These are phyloP conservation scores for Novymonas esmeraldas DNA, from an alignment of 208 protist genomes.

Conservation along the genomic window DNA sequence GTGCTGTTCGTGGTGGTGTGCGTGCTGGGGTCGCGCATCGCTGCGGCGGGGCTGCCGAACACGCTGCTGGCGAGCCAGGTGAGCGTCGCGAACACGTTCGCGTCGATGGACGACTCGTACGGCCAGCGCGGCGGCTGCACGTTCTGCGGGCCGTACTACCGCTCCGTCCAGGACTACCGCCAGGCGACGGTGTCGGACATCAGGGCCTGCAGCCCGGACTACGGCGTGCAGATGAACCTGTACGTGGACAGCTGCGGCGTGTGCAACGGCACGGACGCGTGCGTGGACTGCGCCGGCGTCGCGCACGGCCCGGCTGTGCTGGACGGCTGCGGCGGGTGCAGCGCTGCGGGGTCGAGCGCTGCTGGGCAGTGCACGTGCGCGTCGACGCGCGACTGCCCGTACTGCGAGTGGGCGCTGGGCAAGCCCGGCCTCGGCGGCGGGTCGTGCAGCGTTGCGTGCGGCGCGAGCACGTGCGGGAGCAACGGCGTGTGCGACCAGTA, in stretches of 20 bases:
- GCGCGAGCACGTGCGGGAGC: constrained; percentile 13
- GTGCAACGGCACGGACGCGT: constrained; percentile 45
- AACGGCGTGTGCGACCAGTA: constrained; percentile 35
- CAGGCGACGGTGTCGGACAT: constrained; percentile 14
- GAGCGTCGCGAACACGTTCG: constrained; percentile 15
- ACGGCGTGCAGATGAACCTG: constrained; percentile 43
- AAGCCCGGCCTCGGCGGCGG: constrained; percentile 5
- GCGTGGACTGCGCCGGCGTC: constrained; percentile 41
- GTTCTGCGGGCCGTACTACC: constrained; percentile 56
- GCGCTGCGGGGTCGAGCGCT: constrained; percentile 1
- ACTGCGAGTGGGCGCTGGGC: constrained; percentile 37
- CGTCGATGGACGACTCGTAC: constrained; percentile 33
- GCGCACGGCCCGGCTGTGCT: constrained; percentile 13
- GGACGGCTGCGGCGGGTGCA: constrained; percentile 37
- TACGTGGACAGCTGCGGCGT: constrained; percentile 39
- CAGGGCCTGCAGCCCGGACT: constrained; percentile 18
- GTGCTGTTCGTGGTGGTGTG: constrained; percentile 29
- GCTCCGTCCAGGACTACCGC: constrained; percentile 4
- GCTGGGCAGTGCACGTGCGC: constrained; percentile 29
- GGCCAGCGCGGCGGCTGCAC: constrained; percentile 44
- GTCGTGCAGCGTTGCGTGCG: constrained; percentile 15
- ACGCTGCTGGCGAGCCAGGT: constrained; percentile 29
- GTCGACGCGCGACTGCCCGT: constrained; percentile 35
- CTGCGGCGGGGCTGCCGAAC: constrained; percentile 29
- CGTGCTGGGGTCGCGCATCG: constrained; percentile 32